These are phyloP conservation scores for Acanthamoeba castellanii DNA, from an alignment of 208 protist genomes.

Conservation along the genomic window DNA sequence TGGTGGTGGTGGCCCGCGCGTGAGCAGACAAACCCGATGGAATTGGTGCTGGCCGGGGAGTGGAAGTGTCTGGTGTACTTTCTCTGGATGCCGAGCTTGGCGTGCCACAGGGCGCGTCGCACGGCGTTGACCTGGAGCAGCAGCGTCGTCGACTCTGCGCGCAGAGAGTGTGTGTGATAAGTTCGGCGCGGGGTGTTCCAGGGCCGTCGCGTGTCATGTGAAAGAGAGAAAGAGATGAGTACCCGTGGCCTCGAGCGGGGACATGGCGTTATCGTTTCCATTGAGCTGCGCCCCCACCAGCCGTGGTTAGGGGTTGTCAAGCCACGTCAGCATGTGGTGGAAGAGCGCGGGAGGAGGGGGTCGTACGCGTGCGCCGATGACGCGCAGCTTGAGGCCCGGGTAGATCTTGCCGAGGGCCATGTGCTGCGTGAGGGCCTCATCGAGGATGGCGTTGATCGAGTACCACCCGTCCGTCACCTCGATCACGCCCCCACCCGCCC, in stretches of 20 bases:
- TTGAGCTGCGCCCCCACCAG: background rate
- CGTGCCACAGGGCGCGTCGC: constrained; percentile 32
- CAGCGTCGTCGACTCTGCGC: constrained; percentile 46
- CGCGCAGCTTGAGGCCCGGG: constrained; percentile 39
- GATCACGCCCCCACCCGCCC: constrained; percentile 12
- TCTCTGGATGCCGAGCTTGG: constrained; percentile 34
- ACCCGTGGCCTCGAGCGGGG: constrained; percentile 26
- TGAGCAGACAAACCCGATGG: background rate
- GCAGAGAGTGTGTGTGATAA: background rate
- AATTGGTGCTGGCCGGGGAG: too few relatives aligned
- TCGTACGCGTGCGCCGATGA: constrained; percentile 51
- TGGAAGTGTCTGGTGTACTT: too few relatives aligned
- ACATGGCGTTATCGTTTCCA: constrained; percentile 46
- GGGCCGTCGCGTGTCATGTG: background rate
- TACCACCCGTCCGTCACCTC: constrained; percentile 72
- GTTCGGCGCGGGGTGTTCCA: background rate
- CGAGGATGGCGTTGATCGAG: constrained; percentile 15
- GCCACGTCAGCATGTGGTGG: background rate
- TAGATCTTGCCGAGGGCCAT: constrained; percentile 64
- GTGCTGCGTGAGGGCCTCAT: constrained; percentile 45
- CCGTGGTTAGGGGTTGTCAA: too few relatives aligned
- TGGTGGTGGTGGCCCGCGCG: background rate
- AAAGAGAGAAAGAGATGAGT: background rate
- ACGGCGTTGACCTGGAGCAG: constrained; percentile 5
- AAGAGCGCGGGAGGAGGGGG: background rate